A percentile compares a stretch with the other conserved stretches of the same genome.
Conservation (phyloP, 192 early-diverging fungal genomes). For the Coemansia asiatica region DNA sequence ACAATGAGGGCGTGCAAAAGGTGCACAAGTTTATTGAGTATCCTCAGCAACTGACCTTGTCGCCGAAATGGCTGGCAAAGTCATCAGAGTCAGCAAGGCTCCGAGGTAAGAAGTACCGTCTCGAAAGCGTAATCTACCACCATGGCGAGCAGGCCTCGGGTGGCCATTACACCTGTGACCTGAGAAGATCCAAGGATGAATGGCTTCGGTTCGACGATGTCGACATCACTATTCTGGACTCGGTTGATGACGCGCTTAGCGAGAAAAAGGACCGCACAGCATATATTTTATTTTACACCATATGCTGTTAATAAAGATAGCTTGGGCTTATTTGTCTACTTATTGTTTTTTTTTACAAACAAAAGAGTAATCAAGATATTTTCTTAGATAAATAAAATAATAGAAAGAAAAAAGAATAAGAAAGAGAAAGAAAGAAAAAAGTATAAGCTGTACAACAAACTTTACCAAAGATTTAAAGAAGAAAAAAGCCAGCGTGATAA, state of each 20-base stretch:
- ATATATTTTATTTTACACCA: slow-evolving; percentile 55
- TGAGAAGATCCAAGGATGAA: slow-evolving; percentile 65
- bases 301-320: slow-evolving; percentile 7
- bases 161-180: slow-evolving; percentile 97
- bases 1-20: slow-evolving; percentile 77
- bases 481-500: not conserved
- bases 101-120: slow-evolving; percentile 60
- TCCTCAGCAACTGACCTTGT: slow-evolving; percentile 59
- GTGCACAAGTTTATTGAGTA: slow-evolving; percentile 83
- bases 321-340: not conserved
- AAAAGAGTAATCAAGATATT: not conserved
- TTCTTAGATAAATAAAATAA: not conserved
- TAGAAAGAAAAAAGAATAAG: slow-evolving; percentile 5
- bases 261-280: slow-evolving; percentile 53
- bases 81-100: slow-evolving; percentile 18
- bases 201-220: slow-evolving; percentile 96
- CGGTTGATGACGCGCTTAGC: slow-evolving; percentile 33
- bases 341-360: slow-evolving; percentile 4
- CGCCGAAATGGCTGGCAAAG: slow-evolving; percentile 57
- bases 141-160: slow-evolving; percentile 84
- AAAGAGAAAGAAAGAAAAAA: slow-evolving; percentile 7
- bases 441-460: slow-evolving; percentile 30
- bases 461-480: not conserved
- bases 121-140: slow-evolving; percentile 93
- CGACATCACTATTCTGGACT: slow-evolving; percentile 57